These are phyloP conservation scores for Corylus americana DNA, from an alignment of 306 rosid species.

Conservation along the genomic window DNA sequence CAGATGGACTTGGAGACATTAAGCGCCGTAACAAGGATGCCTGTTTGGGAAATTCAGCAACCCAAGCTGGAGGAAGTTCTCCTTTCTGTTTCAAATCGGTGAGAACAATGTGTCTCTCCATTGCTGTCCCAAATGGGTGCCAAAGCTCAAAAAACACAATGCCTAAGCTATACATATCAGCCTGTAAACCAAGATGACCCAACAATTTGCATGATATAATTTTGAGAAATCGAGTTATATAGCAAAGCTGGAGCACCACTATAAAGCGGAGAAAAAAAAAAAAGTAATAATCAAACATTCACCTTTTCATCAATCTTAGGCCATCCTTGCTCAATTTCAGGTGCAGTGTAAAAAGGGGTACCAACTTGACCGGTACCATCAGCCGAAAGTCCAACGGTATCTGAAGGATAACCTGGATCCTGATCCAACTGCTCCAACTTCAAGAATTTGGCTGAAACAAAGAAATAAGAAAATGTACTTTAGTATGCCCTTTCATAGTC, in stretches of 20 bases:
- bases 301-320: conserved; percentile 99
- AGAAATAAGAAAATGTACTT: not conserved
- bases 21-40: conserved; percentile 60
- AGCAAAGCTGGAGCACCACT: conserved; percentile 16
- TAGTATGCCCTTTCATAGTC: not conserved
- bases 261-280: conserved; percentile 13
- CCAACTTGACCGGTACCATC: conserved; percentile 99
- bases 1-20: conserved; percentile 89
- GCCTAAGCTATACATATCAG: conserved; percentile 97
- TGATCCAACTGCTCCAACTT: conserved; percentile 96
- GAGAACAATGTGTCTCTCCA: conserved; percentile 83
- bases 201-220: conserved; percentile 30
- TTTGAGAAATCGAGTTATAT: conserved; percentile 24
- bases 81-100: conserved; percentile 81
- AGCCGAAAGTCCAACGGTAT: conserved; percentile 71
- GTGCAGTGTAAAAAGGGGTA: conserved; percentile 93
- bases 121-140: conserved; percentile 95
- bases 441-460: conserved; percentile 86
- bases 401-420: conserved; percentile 62
- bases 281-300: conserved; percentile 9
- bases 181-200: conserved; percentile 59
- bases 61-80: conserved; percentile 74
- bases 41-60: conserved; percentile 81
- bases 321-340: conserved; percentile 99
- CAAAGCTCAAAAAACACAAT: conserved; percentile 95